A percentile compares a stretch with the other conserved stretches of the same genome.
Conservation (phyloP, 73 alveolate genomes). For the Uronychia setigera region DNA sequence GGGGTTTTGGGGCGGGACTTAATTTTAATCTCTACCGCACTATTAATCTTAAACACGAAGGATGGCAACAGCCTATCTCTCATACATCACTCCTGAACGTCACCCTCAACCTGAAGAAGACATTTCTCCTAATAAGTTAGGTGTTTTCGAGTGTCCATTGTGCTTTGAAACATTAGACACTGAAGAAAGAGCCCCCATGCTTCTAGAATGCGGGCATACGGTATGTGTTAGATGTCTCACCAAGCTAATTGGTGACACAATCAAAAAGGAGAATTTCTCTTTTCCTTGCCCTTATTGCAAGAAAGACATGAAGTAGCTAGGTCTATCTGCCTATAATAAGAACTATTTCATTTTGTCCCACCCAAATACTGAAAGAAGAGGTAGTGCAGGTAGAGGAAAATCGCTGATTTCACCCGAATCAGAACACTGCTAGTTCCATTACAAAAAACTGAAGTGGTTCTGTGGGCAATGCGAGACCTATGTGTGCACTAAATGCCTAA, state of each 20-base stretch:
- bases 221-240: background rate
- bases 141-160: background rate
- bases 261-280: background rate
- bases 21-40: too few species aligned
- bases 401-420: background rate
- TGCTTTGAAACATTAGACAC: background rate
- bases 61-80: background rate
- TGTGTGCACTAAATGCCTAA: background rate
- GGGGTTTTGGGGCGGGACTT: too few species aligned
- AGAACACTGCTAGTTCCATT: background rate
- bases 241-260: background rate
- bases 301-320: background rate
- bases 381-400: background rate
- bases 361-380: background rate
- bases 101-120: background rate
- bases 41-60: too few species aligned
- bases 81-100: background rate
- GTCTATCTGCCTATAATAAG: background rate
- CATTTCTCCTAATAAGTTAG: background rate
- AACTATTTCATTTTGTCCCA: background rate
- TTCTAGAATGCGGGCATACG: background rate
- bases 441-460: background rate
- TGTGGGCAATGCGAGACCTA: conserved; percentile 1
- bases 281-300: background rate
- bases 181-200: background rate